Conservation (phyloP, 2,329 filamentous ascomycete genomes). For the Pseudogymnoascus sp. region DNA sequence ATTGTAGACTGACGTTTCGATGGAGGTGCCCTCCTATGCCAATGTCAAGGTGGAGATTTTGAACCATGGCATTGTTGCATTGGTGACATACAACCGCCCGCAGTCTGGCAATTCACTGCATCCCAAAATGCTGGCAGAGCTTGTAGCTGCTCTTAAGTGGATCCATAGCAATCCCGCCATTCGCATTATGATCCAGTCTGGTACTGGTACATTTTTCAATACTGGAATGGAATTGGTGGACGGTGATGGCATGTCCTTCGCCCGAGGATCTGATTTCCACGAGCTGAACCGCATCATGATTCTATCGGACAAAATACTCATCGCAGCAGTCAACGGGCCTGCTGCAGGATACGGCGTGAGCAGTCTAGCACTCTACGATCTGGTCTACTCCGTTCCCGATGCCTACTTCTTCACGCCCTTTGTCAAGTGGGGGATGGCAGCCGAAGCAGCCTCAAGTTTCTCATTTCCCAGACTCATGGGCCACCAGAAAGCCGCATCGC, state of each 20-base stretch:
- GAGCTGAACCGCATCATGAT: constrained; percentile 20
- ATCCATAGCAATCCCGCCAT: constrained; percentile 15
- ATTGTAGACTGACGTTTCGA: not conserved
- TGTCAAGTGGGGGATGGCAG: constrained; percentile 22
- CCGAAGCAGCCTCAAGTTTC: constrained; percentile 22
- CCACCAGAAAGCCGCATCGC: constrained; percentile 19
- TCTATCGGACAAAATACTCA: constrained; percentile 21
- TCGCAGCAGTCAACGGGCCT: constrained; percentile 23
- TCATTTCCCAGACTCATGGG: constrained; percentile 22
- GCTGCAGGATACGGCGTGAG: constrained; percentile 22
- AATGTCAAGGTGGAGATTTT: constrained; percentile 1
- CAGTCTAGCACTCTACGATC: constrained; percentile 22
- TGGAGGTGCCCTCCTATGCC: not conserved
- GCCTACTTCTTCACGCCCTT: constrained; percentile 25
- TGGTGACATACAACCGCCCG: constrained; percentile 22
- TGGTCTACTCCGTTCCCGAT: constrained; percentile 22
- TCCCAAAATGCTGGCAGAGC: constrained; percentile 17
- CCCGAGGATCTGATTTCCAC: constrained; percentile 19
- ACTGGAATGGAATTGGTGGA: constrained; percentile 22
- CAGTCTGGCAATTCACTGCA: constrained; percentile 21
- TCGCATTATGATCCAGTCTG: constrained; percentile 20
- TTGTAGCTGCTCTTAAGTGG: constrained; percentile 19
- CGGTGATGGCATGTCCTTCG: constrained; percentile 16
- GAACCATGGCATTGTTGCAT: constrained; percentile 11
- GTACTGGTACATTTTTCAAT: constrained; percentile 21